These are phyloP conservation scores for Albizia julibrissin DNA, from an alignment of 306 rosid species.

Conservation along the genomic window DNA sequence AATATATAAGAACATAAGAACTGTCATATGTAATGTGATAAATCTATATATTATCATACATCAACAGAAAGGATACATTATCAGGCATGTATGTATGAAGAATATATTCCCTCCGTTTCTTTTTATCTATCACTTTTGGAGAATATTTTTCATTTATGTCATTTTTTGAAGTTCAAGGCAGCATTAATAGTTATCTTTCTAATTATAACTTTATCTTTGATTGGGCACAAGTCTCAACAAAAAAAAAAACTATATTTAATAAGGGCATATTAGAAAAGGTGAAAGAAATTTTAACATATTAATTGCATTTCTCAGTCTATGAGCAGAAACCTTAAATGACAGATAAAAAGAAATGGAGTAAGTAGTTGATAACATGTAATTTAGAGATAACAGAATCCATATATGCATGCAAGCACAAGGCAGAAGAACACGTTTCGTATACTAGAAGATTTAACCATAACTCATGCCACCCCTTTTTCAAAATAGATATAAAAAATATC, in stretches of 20 bases:
- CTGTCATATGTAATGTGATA: neutral
- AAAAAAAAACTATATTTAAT: too few species aligned
- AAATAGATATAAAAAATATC: neutral
- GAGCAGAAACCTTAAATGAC: neutral
- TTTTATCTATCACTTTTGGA: neutral
- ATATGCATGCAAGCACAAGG: constrained; percentile 11
- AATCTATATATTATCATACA: neutral
- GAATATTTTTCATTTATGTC: too few species aligned
- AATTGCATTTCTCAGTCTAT: neutral
- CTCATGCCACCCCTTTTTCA: neutral
- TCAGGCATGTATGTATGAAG: neutral
- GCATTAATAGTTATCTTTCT: neutral
- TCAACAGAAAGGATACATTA: neutral
- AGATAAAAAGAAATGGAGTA: neutral
- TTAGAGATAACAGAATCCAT: constrained; percentile 2
- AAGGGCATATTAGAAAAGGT: neutral
- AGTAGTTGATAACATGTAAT: neutral
- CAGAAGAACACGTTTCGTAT: constrained; percentile 5
- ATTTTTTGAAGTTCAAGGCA: neutral
- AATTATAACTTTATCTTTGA: neutral
- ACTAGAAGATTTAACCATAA: constrained; percentile 4
- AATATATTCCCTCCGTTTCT: neutral
- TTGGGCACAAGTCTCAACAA: neutral
- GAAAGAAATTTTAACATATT: neutral
- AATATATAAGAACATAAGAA: neutral